Conservation (phyloP, 2,329 filamentous ascomycete species). For the Aschersonia sp. region DNA sequence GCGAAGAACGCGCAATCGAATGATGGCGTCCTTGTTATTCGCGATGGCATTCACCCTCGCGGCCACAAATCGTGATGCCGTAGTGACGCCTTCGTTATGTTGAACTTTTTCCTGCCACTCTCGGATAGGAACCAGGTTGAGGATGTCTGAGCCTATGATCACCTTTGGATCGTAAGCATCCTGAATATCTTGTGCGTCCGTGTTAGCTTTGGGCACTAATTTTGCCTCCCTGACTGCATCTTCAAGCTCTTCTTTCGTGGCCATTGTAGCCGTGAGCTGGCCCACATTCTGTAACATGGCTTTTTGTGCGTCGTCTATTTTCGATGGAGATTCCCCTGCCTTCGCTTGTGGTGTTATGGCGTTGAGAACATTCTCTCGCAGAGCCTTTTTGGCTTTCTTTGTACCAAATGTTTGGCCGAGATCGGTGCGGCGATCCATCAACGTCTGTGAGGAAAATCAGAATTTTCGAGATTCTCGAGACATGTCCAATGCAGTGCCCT, state of each 20-base stretch:
- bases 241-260: slow-evolving; percentile 50
- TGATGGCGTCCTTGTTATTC: slow-evolving; percentile 35
- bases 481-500: neutral
- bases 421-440: slow-evolving; percentile 47
- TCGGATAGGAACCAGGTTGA: slow-evolving; percentile 52
- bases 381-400: slow-evolving; percentile 70
- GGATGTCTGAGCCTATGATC: slow-evolving; percentile 52
- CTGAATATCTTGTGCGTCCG: slow-evolving; percentile 48
- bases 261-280: slow-evolving; percentile 47
- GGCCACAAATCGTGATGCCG: slow-evolving; percentile 50
- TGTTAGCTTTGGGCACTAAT: slow-evolving; percentile 57
- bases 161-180: slow-evolving; percentile 57
- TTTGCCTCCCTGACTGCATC: slow-evolving; percentile 51
- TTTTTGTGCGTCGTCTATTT: slow-evolving; percentile 38
- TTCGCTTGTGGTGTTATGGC: slow-evolving; percentile 40
- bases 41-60: slow-evolving; percentile 40
- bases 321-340: slow-evolving; percentile 23
- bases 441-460: slow-evolving; percentile 27
- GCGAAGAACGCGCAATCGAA: slow-evolving; percentile 41
- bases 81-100: slow-evolving; percentile 38
- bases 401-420: slow-evolving; percentile 72
- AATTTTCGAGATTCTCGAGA: neutral
- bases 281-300: slow-evolving; percentile 51
- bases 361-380: slow-evolving; percentile 54
- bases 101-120: slow-evolving; percentile 60